These are phyloP conservation scores for Mortierella antarctica DNA, from an alignment of 192 early-diverging fungal genomes.

Conservation along the genomic window DNA sequence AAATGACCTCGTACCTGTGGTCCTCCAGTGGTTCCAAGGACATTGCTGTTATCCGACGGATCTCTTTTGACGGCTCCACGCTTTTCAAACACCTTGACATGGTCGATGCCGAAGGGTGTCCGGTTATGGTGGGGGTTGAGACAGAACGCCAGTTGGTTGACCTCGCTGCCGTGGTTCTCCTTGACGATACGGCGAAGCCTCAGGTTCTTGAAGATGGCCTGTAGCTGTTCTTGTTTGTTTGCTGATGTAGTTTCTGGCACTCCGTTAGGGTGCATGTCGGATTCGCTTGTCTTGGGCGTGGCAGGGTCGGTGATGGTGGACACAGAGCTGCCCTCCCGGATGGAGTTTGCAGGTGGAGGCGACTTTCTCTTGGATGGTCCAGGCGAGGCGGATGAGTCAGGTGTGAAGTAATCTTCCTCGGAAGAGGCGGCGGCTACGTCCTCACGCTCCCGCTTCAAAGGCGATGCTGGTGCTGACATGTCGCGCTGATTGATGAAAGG, in stretches of 20 bases:
- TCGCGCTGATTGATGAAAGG: neutral
- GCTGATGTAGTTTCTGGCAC: neutral
- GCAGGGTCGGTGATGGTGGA: neutral
- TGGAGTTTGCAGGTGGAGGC: slow-evolving; percentile 1
- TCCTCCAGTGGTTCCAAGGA: slow-evolving; percentile 78
- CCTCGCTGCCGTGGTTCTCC: slow-evolving; percentile 86
- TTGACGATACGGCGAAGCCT: slow-evolving; percentile 87
- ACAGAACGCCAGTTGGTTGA: slow-evolving; percentile 81
- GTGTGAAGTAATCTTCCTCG: slow-evolving; percentile 44
- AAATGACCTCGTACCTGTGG: slow-evolving; percentile 61
- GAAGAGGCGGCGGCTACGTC: slow-evolving; percentile 19
- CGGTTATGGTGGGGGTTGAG: slow-evolving; percentile 70
- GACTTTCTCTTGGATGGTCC: slow-evolving; percentile 46
- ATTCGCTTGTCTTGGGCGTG: neutral
- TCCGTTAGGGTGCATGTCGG: neutral
- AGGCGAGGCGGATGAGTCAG: slow-evolving; percentile 42
- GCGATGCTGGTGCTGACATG: slow-evolving; percentile 42
- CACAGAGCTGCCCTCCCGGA: neutral
- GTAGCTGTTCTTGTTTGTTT: slow-evolving; percentile 35
- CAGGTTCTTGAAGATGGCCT: slow-evolving; percentile 77
- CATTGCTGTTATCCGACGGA: slow-evolving; percentile 74
- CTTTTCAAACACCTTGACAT: slow-evolving; percentile 75
- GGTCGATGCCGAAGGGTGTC: slow-evolving; percentile 61
- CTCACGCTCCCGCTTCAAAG: slow-evolving; percentile 37
- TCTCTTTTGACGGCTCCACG: slow-evolving; percentile 75